Percentiles rank a stretch among this genome's conserved stretches.
These are phyloP conservation scores for Agrostemma githago DNA, from an alignment of 148 eudicot genomes.

Conservation along the genomic window DNA sequence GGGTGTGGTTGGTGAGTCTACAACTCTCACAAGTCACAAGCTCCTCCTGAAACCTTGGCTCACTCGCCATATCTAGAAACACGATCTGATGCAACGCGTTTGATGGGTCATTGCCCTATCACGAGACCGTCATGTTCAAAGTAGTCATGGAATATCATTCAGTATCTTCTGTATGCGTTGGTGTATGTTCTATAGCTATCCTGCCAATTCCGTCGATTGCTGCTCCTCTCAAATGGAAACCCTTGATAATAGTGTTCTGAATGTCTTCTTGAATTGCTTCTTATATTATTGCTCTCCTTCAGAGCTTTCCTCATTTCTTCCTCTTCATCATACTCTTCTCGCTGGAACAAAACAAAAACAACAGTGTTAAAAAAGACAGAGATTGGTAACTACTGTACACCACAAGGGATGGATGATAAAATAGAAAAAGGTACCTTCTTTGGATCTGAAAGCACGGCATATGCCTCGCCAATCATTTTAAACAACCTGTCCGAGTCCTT, in stretches of 20 bases:
- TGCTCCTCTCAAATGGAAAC: conserved; percentile 49
- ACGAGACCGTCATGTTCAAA: neutral
- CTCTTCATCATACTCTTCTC: conserved; percentile 64
- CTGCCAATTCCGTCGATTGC: conserved; percentile 49
- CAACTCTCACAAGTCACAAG: neutral
- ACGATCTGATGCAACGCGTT: neutral
- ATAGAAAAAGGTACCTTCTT: conserved; percentile 48
- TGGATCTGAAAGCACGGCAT: conserved; percentile 86
- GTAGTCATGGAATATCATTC: conserved; percentile 10
- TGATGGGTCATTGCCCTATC: neutral
- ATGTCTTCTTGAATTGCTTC: conserved; percentile 37
- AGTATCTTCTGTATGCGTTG: conserved; percentile 37
- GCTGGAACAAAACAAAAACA: conserved; percentile 35
- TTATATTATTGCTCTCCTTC: conserved; percentile 35
- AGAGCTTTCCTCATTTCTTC: conserved; percentile 58
- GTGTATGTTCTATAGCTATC: conserved; percentile 36
- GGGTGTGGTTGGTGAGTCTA: neutral
- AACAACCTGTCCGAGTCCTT: conserved; percentile 80
- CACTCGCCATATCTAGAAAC: neutral
- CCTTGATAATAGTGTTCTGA: conserved; percentile 40
- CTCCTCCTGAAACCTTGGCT: neutral
- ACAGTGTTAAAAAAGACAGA: neutral
- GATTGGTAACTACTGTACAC: no score
- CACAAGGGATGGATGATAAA: neutral
- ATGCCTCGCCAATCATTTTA: conserved; percentile 89